Percentiles rank a stretch among this genome's conserved stretches.
These are phyloP conservation scores for Aquilaria sinensis DNA, from an alignment of 345 rosid genomes.

Conservation along the genomic window DNA sequence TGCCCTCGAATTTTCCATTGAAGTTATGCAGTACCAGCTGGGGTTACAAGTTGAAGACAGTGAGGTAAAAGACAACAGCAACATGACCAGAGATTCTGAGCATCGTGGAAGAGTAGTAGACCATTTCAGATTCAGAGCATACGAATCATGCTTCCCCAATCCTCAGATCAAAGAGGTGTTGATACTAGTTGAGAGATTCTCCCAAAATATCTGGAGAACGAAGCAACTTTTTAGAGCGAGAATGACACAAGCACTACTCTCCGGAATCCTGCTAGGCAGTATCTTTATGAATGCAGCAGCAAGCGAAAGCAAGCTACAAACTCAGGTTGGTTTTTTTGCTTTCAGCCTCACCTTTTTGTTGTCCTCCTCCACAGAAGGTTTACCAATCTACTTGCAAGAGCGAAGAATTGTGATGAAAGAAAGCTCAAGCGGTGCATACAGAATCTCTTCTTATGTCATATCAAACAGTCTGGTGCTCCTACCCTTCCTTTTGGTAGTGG, in stretches of 20 bases:
- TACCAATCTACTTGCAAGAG: slow-evolving; percentile 78
- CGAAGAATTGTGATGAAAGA: slow-evolving; percentile 70
- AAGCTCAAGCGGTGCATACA: slow-evolving; percentile 69
- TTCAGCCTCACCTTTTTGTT: slow-evolving; percentile 77
- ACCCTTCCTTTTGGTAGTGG: slow-evolving; percentile 58
- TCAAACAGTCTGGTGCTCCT: slow-evolving; percentile 60
- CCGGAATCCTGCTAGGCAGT: slow-evolving; percentile 70
- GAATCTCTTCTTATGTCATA: slow-evolving; percentile 61
- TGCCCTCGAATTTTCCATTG: slow-evolving; percentile 80
- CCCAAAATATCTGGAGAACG: slow-evolving; percentile 69
- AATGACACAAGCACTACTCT: slow-evolving; percentile 59
- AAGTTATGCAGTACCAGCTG: slow-evolving; percentile 36
- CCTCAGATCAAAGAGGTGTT: slow-evolving; percentile 40
- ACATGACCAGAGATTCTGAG: slow-evolving; percentile 30
- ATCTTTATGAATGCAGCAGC: slow-evolving; percentile 56
- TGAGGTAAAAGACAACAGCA: background rate
- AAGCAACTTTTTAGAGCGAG: slow-evolving; percentile 71
- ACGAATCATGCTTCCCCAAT: slow-evolving; percentile 33
- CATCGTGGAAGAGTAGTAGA: slow-evolving; percentile 6
- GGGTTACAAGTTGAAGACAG: slow-evolving; percentile 21
- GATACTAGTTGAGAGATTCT: slow-evolving; percentile 63
- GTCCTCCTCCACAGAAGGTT: slow-evolving; percentile 80
- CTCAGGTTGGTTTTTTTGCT: slow-evolving; percentile 73
- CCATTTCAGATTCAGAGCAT: background rate
- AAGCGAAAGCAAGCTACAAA: slow-evolving; percentile 35